Evolutionary conservation across 2,329 filamentous ascomycete species (phyloP), one percentile per base, ranked within the genome.

Genomic region (Apiospora aurea): DNA sequence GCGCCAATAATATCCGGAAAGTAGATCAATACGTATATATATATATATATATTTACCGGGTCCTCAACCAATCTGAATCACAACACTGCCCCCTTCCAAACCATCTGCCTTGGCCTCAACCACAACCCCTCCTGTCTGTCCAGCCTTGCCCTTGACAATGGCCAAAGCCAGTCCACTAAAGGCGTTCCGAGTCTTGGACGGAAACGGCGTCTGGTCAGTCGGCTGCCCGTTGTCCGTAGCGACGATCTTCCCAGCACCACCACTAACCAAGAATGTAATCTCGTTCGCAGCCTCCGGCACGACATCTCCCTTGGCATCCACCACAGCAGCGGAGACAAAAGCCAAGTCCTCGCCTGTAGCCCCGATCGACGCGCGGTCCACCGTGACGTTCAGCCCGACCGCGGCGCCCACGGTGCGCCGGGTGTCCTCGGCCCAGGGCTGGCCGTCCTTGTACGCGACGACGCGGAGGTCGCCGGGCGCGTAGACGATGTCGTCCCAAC

Each of bases 191-290:
- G 77, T 78, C 10, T 74, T 73, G 3, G 81, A 82, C 0, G 83
- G 81, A 74, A 87, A 87, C 1, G 81, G 75, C 1, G 79, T 82
- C 75, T 85, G 79, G 71, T 87, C 85, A 1, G 82, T 78, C 5
- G 84, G 84, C 71, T 87, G 82, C 1, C 87, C 87, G 70, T 88
- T 88, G 69, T 89, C 86, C 0, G 87, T 89, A 0, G 84, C 78
- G 1, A 86, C 81, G 61, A 89, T 84, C 75, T 83, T 78, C 0
- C 83, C 87, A 0, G 82, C 80, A 0, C 84, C 86, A 0, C 77
- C 76, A 0, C 82, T 75, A 6, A 87, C 73, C 0, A 82, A 81
- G 73, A 88, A 88, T 0, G 79, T 82, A 53, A 89, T 80, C 18
- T 74, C 74, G 73, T 85, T 80, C 26, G 77, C 77, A 1, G 87